Evolutionary conservation across 352 stramenopile species (phyloP).

Genomic region (Detonula confervacea): DNA sequence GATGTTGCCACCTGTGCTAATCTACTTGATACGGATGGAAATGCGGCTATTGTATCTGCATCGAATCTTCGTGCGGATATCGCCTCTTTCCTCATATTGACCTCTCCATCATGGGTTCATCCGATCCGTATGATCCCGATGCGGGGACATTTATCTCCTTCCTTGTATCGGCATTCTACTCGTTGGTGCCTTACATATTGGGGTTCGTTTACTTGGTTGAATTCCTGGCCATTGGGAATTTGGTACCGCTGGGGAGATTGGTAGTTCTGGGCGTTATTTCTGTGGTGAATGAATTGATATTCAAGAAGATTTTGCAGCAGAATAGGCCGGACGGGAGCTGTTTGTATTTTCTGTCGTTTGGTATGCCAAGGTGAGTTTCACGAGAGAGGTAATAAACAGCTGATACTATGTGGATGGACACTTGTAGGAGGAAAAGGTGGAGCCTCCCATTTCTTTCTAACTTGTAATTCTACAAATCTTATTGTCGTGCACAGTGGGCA

Average conservation of each 20-base stretch:
- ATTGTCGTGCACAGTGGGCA: conserved; percentile 26
- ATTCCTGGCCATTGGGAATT: conserved; percentile 32
- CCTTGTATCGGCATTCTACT: conserved; percentile 42
- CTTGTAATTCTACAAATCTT: background rate
- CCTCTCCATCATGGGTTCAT: conserved; percentile 44
- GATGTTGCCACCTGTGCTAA: conserved; percentile 34
- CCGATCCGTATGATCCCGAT: conserved; percentile 33
- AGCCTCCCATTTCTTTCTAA: background rate
- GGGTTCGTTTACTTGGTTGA: conserved; percentile 27
- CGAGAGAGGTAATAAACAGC: no score
- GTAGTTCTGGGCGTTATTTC: conserved; percentile 38
- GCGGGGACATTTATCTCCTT: conserved; percentile 10
- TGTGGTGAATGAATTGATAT: conserved; percentile 37
- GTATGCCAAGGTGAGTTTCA: conserved; percentile 57
- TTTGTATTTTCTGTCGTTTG: conserved; percentile 52
- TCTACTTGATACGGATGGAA: conserved; percentile 18
- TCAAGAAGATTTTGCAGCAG: conserved; percentile 43
- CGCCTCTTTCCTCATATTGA: conserved; percentile 49
- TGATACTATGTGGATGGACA: no score
- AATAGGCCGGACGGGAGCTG: conserved; percentile 46
- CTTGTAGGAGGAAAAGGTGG: no score
- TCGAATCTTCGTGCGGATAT: conserved; percentile 46
- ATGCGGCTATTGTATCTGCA: conserved; percentile 34
- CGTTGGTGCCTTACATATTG: conserved; percentile 38
- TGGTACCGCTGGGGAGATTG: conserved; percentile 34